These are phyloP conservation scores for Aspergillus ochraceus DNA, from an alignment of 2,329 filamentous ascomycete genomes.

Conservation along the genomic window DNA sequence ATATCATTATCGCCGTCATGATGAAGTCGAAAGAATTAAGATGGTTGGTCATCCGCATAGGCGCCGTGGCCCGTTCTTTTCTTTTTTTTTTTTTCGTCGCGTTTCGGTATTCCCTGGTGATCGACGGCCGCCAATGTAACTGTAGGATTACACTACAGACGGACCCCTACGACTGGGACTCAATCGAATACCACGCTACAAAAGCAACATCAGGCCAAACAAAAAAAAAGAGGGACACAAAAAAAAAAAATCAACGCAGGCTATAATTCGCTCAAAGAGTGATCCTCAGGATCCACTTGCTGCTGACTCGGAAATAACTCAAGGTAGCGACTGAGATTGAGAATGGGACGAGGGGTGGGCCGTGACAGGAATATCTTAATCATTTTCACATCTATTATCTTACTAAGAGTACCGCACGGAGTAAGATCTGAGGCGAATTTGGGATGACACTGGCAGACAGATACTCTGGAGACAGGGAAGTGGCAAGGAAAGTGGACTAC, in stretches of 20 bases:
- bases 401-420: background rate
- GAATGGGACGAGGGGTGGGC: background rate
- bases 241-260: background rate
- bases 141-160: background rate
- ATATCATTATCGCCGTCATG: background rate
- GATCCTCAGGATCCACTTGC: background rate
- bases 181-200: background rate
- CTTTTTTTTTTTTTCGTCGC: background rate
- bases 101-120: background rate
- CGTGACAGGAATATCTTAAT: background rate
- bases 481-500: background rate
- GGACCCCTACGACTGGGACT: background rate
- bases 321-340: background rate
- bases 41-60: background rate
- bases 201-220: background rate
- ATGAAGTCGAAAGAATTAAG: background rate
- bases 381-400: background rate
- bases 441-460: background rate
- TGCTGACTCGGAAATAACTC: background rate
- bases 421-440: background rate
- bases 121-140: background rate
- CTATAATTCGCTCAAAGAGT: background rate
- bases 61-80: background rate
- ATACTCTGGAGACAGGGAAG: background rate
- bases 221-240: background rate